These are phyloP conservation scores for Gonium pectorale DNA, from an alignment of 139 green algal species.

Conservation along the genomic window DNA sequence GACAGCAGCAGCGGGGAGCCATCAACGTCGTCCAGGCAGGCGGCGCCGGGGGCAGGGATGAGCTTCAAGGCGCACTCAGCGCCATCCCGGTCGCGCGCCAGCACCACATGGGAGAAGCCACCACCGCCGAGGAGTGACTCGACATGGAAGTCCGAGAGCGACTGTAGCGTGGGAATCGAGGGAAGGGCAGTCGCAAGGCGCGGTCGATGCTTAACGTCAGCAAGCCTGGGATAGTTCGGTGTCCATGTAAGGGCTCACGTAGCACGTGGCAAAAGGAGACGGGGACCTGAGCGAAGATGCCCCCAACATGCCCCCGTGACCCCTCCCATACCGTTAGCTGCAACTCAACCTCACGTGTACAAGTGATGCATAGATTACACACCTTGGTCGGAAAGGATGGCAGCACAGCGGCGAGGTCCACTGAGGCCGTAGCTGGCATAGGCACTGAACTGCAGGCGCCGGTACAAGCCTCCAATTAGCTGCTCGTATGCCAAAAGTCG, in stretches of 20 bases:
- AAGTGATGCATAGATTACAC: background rate
- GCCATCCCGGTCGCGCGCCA: background rate
- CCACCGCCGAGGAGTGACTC: constrained; percentile 27
- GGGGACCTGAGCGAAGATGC: background rate
- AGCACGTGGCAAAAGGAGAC: background rate
- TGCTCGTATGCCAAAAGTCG: too few species aligned
- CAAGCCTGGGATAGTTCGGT: background rate
- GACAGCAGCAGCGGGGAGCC: background rate
- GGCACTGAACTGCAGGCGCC: too few species aligned
- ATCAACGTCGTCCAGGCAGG: constrained; percentile 8
- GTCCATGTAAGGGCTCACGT: background rate
- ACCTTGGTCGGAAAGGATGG: constrained; percentile 22
- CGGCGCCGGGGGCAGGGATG: background rate
- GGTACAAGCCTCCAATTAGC: too few species aligned
- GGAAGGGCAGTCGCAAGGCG: background rate
- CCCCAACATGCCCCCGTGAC: background rate
- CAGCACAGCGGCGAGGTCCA: background rate
- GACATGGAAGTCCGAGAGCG: constrained; percentile 1
- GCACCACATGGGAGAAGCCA: constrained; percentile 37
- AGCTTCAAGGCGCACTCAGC: constrained; percentile 30
- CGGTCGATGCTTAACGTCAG: background rate
- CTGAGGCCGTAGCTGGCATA: constrained; percentile 9
- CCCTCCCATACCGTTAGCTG: background rate
- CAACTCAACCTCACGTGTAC: background rate
- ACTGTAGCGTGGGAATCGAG: background rate